A percentile compares a stretch with the other conserved stretches of the same genome.
Evolutionary conservation across 805 yeast genomes (phyloP).

Genomic region (Sungouiella thailandica): DNA sequence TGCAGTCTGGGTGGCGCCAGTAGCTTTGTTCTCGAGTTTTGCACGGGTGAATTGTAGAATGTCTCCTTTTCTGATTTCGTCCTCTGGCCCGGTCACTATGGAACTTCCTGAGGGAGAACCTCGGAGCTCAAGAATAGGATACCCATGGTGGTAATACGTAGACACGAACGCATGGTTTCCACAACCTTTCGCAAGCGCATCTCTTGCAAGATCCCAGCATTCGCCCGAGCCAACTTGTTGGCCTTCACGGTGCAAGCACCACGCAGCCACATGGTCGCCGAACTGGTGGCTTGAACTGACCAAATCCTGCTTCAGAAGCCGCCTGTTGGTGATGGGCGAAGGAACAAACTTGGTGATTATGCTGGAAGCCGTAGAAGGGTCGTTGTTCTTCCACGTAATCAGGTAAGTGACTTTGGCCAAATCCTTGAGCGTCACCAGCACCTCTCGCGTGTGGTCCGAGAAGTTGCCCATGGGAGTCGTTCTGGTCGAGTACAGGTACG

Average conservation of each 20-base stretch:
- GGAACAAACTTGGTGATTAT: constrained; percentile 31
- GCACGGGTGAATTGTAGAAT: constrained; percentile 45
- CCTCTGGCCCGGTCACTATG: constrained; percentile 17
- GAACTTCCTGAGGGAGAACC: constrained; percentile 18
- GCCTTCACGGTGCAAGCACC: constrained; percentile 49
- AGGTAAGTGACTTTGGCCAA: constrained; percentile 32
- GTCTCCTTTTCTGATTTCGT: constrained; percentile 50
- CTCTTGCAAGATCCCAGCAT: constrained; percentile 58
- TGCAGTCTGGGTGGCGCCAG: constrained; percentile 30
- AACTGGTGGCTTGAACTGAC: constrained; percentile 30
- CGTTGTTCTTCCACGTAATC: constrained; percentile 37
- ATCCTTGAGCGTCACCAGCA: constrained; percentile 40
- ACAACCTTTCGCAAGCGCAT: constrained; percentile 49
- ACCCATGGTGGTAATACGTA: constrained; percentile 44
- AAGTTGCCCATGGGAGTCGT: constrained; percentile 7
- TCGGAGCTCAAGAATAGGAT: constrained; percentile 27
- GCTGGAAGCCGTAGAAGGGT: constrained; percentile 17
- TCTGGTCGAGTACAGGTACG: constrained; percentile 13
- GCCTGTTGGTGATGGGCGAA: constrained; percentile 34
- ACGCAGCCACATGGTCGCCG: constrained; percentile 51
- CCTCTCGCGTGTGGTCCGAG: constrained; percentile 16
- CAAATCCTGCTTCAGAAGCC: constrained; percentile 30
- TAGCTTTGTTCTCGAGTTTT: constrained; percentile 31
- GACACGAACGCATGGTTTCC: constrained; percentile 56
- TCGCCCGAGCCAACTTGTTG: constrained; percentile 51